Percentiles rank a stretch among this genome's conserved stretches.
Evolutionary conservation across 768 basidiomycete species (phyloP).

Genomic region (Mycena filopes): DNA sequence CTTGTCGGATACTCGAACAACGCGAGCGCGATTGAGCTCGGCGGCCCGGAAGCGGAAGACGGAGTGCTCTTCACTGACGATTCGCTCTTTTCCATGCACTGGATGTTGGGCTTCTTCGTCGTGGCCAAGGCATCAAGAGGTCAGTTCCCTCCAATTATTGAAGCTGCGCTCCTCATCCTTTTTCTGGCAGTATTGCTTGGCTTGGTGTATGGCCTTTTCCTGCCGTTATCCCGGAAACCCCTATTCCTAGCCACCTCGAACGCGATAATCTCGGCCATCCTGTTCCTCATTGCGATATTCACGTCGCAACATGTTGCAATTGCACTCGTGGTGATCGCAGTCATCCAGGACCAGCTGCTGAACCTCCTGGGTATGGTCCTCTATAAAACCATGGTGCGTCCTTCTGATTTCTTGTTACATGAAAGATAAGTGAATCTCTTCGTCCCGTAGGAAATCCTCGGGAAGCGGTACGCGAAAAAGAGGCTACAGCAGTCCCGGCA

Average conservation of each 20-base stretch:
- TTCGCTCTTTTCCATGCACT: slow-evolving; percentile 24
- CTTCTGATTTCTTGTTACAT: too few relatives aligned
- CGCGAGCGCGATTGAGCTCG: slow-evolving; percentile 42
- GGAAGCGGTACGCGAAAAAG: slow-evolving; percentile 24
- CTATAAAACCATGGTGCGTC: slow-evolving; percentile 23
- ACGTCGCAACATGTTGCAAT: slow-evolving; percentile 33
- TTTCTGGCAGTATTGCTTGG: slow-evolving; percentile 9
- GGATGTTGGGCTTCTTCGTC: slow-evolving; percentile 36
- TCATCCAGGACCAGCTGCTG: slow-evolving; percentile 22
- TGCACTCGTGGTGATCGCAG: slow-evolving; percentile 26
- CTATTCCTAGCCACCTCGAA: slow-evolving; percentile 22
- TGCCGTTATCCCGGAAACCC: slow-evolving; percentile 31
- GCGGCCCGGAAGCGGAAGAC: not conserved
- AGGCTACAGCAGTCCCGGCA: not conserved
- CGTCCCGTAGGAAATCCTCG: slow-evolving; percentile 16
- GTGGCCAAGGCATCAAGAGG: slow-evolving; percentile 33
- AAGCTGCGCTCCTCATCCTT: not conserved
- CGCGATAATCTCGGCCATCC: slow-evolving; percentile 10
- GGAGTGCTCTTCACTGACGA: slow-evolving; percentile 5
- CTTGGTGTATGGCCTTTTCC: slow-evolving; percentile 27
- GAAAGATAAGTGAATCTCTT: too few relatives aligned
- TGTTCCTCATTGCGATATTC: slow-evolving; percentile 33
- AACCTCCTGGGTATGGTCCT: slow-evolving; percentile 30
- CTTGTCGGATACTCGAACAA: slow-evolving; percentile 48
- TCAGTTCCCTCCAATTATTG: not conserved